Conservation (phyloP, 169 alveolate genomes). For the Cardiosporidium cionae region DNA sequence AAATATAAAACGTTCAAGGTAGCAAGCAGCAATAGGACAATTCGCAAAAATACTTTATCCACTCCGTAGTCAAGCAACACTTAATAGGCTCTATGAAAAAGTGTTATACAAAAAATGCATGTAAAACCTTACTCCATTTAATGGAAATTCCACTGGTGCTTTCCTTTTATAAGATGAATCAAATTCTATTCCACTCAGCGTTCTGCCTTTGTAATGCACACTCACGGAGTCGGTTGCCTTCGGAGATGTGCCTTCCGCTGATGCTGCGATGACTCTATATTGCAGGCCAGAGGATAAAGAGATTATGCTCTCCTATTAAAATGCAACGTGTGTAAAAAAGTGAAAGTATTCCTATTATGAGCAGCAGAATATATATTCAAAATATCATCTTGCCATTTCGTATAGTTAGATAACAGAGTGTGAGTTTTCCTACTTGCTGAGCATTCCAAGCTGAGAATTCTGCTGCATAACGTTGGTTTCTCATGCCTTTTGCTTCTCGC, state of each 20-base stretch:
- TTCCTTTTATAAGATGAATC: not conserved
- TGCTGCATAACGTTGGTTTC: not conserved
- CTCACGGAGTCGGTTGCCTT: not conserved
- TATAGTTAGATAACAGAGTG: not conserved
- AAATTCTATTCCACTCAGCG: not conserved
- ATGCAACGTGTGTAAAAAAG: not conserved
- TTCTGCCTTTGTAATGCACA: not conserved
- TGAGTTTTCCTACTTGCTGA: not conserved
- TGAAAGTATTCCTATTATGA: not conserved
- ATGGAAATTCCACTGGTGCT: not conserved
- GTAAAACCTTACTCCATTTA: not conserved
- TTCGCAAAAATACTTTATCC: too few relatives aligned
- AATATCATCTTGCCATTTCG: not conserved
- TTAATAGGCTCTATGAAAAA: too few relatives aligned
- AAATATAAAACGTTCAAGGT: too few relatives aligned
- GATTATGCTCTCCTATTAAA: not conserved
- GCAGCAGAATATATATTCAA: not conserved
- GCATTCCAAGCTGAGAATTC: not conserved
- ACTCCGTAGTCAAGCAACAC: too few relatives aligned
- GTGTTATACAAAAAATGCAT: too few relatives aligned
- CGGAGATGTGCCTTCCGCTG: not conserved
- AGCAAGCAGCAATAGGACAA: too few relatives aligned
- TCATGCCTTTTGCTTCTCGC: not conserved
- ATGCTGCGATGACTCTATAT: not conserved
- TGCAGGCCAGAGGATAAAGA: not conserved